Base-by-base conservation (phyloP, 805 yeast genomes). In the Sugiyamaella marilandica region DNA sequence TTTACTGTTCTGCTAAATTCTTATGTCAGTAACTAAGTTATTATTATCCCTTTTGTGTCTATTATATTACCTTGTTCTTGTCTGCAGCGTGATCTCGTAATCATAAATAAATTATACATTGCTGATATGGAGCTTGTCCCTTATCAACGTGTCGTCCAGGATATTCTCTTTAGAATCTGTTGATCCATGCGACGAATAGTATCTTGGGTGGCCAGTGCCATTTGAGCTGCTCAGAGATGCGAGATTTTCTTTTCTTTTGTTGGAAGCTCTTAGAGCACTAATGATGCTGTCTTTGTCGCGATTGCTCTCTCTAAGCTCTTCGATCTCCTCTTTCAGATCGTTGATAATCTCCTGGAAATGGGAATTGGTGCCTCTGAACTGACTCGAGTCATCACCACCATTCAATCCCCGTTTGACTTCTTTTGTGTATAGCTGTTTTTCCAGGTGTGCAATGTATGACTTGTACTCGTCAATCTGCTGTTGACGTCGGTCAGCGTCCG, bases 261-360 rank as follows among this genome's bases (percentile, higher is more conserved):
- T 76, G 2, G 87, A 80, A 45, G 85, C 80, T 34, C 84, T 80
- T 52, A 89, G 70, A 1, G 92, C 89, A 55, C 78, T 80, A 53
- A 90, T 86, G 57, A 90, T 83, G 45, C 83, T 82, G 59, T 89
- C 95, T 66, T 89, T 90, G 57, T 85, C 87, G 45, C 78, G 76
- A 36, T 87, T 62, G 43, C 78, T 74, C 47, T 80, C 84, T 60
- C 78, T 77, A 58, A 91, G 71, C 48, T 83, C 88, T 45, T 69
- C 60, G 11, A 90, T 79, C 61, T 86, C 92, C 46, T 82, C 87
- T 53, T 79, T 83, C 59, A 83, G 84, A 43, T 83, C 86, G 55
- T 74, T 74, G 52, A 82, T 61, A 8, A 81, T 59, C 41, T 32
- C 68, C 21, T 57, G 55, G 32, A 41, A 52, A 43, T 58, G 58